Evolutionary conservation across 768 basidiomycete species (phyloP), one percentile per base, ranked within the genome.

Genomic region (Epithele typhae): DNA sequence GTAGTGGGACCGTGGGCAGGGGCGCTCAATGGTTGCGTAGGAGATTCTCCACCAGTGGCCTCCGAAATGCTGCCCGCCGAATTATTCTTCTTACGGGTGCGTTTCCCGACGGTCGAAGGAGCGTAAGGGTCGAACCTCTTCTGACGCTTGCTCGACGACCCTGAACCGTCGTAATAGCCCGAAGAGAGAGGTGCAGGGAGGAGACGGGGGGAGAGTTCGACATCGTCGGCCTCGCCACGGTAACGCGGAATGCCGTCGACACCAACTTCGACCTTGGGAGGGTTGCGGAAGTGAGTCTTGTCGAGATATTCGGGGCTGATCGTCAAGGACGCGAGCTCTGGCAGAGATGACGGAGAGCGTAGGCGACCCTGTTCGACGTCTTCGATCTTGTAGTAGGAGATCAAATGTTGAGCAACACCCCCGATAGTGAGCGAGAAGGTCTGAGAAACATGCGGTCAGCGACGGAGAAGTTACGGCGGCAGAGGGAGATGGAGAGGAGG

Each of bases 381-480:
- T 51, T 90, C 85, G 43, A 94, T 77, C 56, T 84, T 85, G 73
- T 96, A 97, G 70, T 97, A 97, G 4, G 92, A 93, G 41, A 97
- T 89, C 45, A 96, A 77, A 64, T 96, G 94, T 59, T 96, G 92
- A 1, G 90, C 77, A 27, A 87, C 86, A 21, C 89, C 90, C 45
- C 75, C 76, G 49, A 93, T 91, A 18, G 83, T 83, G 46, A 96
- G 71, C 10, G 93, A 95, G 64, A 96, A 93, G 8, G 93, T 95
- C 92, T 95, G 62, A 23, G 45, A 27, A 6, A 24, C 19, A 14
- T 6, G n/a, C n/a, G 23, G 41, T 49, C 45, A 48, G 51, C 43
- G 27, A 7, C 27, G 27, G n/a, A n/a, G n/a, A n/a, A n/a, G n/a
- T n/a, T n/a, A n/a, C n/a, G n/a, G n/a, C n/a, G n/a, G n/a, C n/a